Percentiles rank a stretch among this genome's conserved stretches.
Conservation (phyloP, 306 rosid species). For the Chamaecrista fasciculata region DNA sequence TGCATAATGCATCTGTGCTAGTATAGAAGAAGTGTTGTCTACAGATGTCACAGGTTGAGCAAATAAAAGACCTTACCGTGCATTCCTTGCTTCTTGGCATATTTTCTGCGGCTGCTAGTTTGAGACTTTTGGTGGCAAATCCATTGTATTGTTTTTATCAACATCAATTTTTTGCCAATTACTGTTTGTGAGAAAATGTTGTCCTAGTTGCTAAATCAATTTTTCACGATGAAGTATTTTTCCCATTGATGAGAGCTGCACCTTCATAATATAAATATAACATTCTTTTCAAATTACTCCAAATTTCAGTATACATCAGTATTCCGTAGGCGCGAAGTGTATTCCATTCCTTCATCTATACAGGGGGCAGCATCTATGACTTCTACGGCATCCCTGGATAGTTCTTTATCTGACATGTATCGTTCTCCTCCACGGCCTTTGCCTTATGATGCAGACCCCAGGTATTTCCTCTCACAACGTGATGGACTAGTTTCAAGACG, state of each 20-base stretch:
- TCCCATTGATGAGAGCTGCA: constrained; percentile 22
- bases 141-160: constrained; percentile 6
- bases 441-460: constrained; percentile 87
- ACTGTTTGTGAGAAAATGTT: constrained; percentile 13
- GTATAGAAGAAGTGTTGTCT: not conserved
- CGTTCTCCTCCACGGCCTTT: constrained; percentile 97
- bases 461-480: constrained; percentile 67
- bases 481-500: constrained; percentile 85
- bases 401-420: constrained; percentile 78
- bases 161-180: not conserved
- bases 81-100: constrained; percentile 5
- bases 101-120: constrained; percentile 18
- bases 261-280: constrained; percentile 14
- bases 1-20: constrained; percentile 15
- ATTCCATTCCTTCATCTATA: constrained; percentile 74
- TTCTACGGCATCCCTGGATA: constrained; percentile 72
- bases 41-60: not conserved
- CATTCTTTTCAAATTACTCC: constrained; percentile 12
- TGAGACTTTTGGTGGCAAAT: constrained; percentile 9
- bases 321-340: constrained; percentile 77
- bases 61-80: constrained; percentile 1
- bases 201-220: not conserved
- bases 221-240: constrained; percentile 10
- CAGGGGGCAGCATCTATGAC: constrained; percentile 79
- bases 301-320: constrained; percentile 69